These are phyloP conservation scores for Trichoderma sp. DNA, from an alignment of 2,329 filamentous ascomycete species.

Conservation along the genomic window DNA sequence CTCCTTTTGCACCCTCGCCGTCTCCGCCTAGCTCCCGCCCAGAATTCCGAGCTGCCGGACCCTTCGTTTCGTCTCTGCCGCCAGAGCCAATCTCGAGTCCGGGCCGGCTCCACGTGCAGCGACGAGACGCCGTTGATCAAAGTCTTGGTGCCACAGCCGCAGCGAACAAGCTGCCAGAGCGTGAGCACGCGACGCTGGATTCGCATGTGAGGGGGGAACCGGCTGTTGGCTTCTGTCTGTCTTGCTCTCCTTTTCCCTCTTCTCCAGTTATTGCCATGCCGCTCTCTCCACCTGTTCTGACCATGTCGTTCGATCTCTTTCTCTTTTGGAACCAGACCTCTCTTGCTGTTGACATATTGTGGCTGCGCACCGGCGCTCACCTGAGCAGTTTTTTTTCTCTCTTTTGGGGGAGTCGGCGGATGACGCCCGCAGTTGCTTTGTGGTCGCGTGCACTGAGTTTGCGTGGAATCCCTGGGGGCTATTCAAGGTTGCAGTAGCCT, in stretches of 20 bases:
- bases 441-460: constrained; percentile 2
- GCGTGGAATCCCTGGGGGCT: neutral
- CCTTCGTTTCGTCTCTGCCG: neutral
- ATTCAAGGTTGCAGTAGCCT: neutral
- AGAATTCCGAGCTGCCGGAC: constrained; percentile 6
- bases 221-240: neutral
- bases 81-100: constrained; percentile 22
- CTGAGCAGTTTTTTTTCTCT: constrained; percentile 13
- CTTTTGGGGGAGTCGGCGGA: constrained; percentile 1
- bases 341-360: neutral
- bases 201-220: neutral
- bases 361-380: constrained; percentile 8
- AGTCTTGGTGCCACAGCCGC: neutral
- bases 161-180: constrained; percentile 8
- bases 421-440: neutral
- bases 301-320: neutral
- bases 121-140: constrained; percentile 20
- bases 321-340: neutral
- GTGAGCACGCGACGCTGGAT: constrained; percentile 12
- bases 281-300: neutral
- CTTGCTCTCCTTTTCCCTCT: neutral
- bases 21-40: constrained; percentile 2
- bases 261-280: neutral
- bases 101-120: constrained; percentile 23
- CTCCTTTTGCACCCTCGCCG: neutral